Evolutionary conservation across 1,284 basidiomycete genomes (phyloP), one percentile per base, ranked within the genome.

Genomic region (Cryptococcus maquisensis): DNA sequence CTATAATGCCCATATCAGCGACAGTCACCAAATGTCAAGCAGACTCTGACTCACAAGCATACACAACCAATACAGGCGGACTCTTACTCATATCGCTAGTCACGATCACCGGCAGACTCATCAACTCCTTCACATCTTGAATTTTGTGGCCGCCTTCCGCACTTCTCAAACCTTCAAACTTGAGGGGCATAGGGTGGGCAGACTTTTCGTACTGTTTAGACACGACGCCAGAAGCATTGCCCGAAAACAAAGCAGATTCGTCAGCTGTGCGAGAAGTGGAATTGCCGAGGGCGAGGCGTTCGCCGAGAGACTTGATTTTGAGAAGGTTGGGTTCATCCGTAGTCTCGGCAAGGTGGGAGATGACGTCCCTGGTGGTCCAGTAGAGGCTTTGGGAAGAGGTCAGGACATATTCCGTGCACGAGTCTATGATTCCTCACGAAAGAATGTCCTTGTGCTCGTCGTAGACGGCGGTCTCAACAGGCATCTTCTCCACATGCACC

Each of bases 401-500:
- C 47, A 51, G 53, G 44, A 35, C n/a, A n/a, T 13, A 36, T 13
- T 16, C 23, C 20, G 43, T 86, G 24, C 40, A 46, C 24, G 24
- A 18, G 16, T 16, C 24, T 8, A 13, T 45, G 20, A 39, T 12
- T 16, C 46, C 55, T 57, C 47, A 72, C 63, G 72, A 72, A 12
- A 99, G 83, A 18, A 87, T 84, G 74, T 95, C 87, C 10, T 81
- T 81, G 75, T 93, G 88, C 76, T 97, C 94, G 68, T 98, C 94
- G 69, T 92, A 93, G 49, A 93, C 88, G 66, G 90, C 88, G 67
- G 94, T 95, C 86, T 94, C 90, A 52, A 95, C 90, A 16, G 96
- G 95, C 86, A 99, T 96, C 78, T 98, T 93, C 75, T 98, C 96
- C 46, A 95, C 89, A 68, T 98, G 95, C 3, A 98, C 92, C 46